Conservation (phyloP, 2,329 filamentous ascomycete genomes). For the Fusarium nurragi region DNA sequence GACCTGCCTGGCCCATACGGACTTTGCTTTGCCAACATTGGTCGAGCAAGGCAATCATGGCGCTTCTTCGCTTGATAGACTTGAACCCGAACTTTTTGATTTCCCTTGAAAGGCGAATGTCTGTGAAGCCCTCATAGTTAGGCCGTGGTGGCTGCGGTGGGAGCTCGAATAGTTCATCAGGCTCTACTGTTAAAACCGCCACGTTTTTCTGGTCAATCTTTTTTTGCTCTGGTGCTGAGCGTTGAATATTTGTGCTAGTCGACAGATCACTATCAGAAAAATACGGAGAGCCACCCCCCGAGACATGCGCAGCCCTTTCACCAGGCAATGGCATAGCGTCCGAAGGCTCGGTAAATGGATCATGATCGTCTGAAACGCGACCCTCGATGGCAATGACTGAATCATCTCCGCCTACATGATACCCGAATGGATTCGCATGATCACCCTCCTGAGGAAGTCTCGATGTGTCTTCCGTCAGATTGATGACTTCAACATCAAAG, state of each 20-base stretch:
- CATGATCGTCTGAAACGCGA: conserved; percentile 3
- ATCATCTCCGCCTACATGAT: conserved; percentile 33
- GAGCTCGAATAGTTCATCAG: neutral
- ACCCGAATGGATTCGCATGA: conserved; percentile 54
- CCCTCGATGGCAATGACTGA: neutral
- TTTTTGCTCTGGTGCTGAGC: neutral
- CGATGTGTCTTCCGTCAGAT: conserved; percentile 61
- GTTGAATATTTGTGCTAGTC: conserved; percentile 19
- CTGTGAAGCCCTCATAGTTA: conserved; percentile 69
- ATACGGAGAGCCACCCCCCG: conserved; percentile 16
- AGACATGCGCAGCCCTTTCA: neutral
- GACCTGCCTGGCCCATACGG: conserved; percentile 23
- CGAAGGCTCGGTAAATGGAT: conserved; percentile 39
- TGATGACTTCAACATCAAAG: conserved; percentile 69
- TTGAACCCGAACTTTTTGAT: conserved; percentile 77
- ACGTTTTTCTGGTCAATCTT: neutral
- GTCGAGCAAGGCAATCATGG: conserved; percentile 75
- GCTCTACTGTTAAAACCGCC: neutral
- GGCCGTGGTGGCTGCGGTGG: conserved; percentile 52
- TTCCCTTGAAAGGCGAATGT: conserved; percentile 69
- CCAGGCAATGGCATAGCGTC: conserved; percentile 37
- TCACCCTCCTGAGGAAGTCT: conserved; percentile 32
- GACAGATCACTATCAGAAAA: conserved; percentile 40
- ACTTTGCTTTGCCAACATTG: conserved; percentile 75
- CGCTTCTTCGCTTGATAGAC: conserved; percentile 70